Evolutionary conservation across 2,329 filamentous ascomycete genomes (phyloP).

Genomic region (Dryadomyces quercivorus): DNA sequence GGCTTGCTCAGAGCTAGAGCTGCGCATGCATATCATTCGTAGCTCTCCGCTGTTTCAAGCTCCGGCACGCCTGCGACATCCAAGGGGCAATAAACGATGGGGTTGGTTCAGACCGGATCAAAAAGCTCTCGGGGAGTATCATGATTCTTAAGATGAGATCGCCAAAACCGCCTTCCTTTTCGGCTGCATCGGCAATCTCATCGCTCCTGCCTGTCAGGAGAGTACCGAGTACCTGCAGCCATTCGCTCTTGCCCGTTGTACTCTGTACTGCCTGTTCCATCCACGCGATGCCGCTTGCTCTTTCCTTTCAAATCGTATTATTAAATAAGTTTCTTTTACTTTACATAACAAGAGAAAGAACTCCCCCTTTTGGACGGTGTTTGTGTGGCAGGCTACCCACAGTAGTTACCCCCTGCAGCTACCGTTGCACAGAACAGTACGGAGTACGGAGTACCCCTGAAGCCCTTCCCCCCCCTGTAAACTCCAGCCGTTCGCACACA

Average conservation of each 20-base stretch:
- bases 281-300: background rate
- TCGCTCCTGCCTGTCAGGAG: background rate
- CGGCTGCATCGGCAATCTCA: background rate
- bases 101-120: background rate
- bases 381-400: background rate
- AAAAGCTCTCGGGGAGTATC: too few relatives aligned
- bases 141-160: background rate
- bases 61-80: background rate
- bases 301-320: conserved; percentile 2
- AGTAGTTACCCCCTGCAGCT: background rate
- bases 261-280: too few relatives aligned
- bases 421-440: too few relatives aligned
- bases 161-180: background rate
- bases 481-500: background rate
- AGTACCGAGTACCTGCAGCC: too few relatives aligned
- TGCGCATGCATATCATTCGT: background rate
- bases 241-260: background rate
- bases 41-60: background rate
- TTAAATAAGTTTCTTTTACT: conserved; percentile 2
- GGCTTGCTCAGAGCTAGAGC: background rate
- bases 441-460: too few relatives aligned
- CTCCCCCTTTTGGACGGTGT: background rate
- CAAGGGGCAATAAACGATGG: background rate
- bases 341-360: conserved; percentile 1
- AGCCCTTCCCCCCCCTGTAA: background rate